Percentiles rank a stretch among this genome's conserved stretches.
Evolutionary conservation across 1,284 basidiomycete genomes (phyloP).

Genomic region (Cryptococcus sp.): DNA sequence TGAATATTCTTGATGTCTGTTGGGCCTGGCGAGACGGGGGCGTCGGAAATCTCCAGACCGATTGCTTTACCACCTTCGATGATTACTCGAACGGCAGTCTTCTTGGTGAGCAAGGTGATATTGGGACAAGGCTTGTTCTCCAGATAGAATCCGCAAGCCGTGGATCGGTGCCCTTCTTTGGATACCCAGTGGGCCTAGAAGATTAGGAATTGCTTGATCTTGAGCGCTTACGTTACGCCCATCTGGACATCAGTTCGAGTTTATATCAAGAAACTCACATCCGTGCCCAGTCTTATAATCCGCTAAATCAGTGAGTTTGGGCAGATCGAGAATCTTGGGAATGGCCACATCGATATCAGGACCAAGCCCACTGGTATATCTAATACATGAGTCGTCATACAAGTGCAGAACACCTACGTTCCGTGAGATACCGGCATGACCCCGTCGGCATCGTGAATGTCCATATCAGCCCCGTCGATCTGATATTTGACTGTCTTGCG

Average conservation of each 20-base stretch:
- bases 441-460: background rate
- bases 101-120: constrained; percentile 17
- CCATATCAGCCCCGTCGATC: background rate
- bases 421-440: constrained; percentile 1
- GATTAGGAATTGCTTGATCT: background rate
- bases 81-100: constrained; percentile 12
- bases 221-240: background rate
- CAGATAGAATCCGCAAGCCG: no score
- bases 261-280: background rate
- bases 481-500: background rate
- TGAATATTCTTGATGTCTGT: constrained; percentile 5
- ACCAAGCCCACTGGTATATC: background rate
- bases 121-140: constrained; percentile 1
- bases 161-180: no score
- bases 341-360: background rate
- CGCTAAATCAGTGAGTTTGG: background rate
- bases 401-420: background rate
- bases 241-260: background rate
- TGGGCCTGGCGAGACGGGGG: background rate
- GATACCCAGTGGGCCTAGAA: no score
- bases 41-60: constrained; percentile 13
- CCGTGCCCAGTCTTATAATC: constrained; percentile 5
- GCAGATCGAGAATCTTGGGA: background rate
- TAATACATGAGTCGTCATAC: background rate
- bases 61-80: constrained; percentile 11